Percentiles rank a stretch among this genome's conserved stretches.
Conservation (phyloP, 148 eudicot species). For the Vaccinium vitisidaea region DNA sequence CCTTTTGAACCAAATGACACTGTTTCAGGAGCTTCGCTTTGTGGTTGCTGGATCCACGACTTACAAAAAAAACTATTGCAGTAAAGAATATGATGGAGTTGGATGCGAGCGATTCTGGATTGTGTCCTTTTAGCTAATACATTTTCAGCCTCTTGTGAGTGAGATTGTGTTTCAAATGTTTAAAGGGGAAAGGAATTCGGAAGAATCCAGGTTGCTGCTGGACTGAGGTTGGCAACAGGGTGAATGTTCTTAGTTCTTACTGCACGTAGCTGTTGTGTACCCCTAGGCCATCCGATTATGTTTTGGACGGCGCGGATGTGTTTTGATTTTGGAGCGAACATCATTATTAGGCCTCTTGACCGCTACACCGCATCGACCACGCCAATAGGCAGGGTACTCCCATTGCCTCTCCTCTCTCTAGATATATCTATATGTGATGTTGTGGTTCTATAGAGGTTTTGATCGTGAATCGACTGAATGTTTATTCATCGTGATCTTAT, state of each 20-base stretch:
- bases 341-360: too few relatives aligned
- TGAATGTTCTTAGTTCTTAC: constrained; percentile 37
- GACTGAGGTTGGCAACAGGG: constrained; percentile 38
- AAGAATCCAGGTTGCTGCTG: constrained; percentile 47
- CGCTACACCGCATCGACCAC: too few relatives aligned
- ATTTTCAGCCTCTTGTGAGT: constrained; percentile 33
- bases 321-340: too few relatives aligned
- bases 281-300: too few relatives aligned
- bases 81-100: constrained; percentile 30
- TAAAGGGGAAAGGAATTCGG: constrained; percentile 31
- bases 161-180: constrained; percentile 31
- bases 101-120: constrained; percentile 31
- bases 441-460: too few relatives aligned
- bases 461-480: too few relatives aligned
- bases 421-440: too few relatives aligned
- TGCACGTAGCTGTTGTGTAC: background rate
- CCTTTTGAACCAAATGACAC: constrained; percentile 28
- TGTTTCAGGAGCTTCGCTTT: constrained; percentile 37
- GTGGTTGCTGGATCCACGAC: constrained; percentile 26
- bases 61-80: constrained; percentile 13
- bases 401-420: too few relatives aligned
- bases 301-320: too few relatives aligned
- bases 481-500: too few relatives aligned
- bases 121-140: constrained; percentile 35
- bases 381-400: too few relatives aligned